Conservation (phyloP, 306 rosid species). For the Castanospermum australe region DNA sequence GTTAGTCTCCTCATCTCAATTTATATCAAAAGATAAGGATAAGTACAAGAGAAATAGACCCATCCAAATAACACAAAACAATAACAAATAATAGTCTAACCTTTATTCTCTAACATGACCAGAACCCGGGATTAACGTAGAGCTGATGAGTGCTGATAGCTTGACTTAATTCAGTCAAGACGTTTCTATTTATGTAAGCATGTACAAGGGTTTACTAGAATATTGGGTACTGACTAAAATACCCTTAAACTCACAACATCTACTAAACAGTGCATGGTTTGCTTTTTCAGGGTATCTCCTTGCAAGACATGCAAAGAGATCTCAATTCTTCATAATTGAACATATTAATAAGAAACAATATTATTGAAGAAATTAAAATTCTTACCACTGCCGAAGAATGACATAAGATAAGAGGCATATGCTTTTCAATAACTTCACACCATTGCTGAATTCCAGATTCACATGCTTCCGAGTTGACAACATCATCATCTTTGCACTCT, state of each 20-base stretch:
- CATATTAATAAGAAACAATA: not conserved
- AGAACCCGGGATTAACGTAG: not conserved
- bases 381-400: constrained; percentile 74
- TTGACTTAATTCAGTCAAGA: not conserved
- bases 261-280: not conserved
- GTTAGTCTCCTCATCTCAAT: too few relatives aligned
- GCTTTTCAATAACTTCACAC: constrained; percentile 82
- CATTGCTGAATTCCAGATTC: constrained; percentile 69
- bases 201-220: not conserved
- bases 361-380: not conserved
- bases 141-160: not conserved
- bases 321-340: not conserved
- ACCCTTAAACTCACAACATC: not conserved
- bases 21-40: too few relatives aligned
- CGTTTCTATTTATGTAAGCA: not conserved
- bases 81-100: too few relatives aligned
- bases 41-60: too few relatives aligned
- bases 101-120: too few relatives aligned
- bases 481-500: constrained; percentile 34
- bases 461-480: constrained; percentile 35
- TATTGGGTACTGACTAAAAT: not conserved
- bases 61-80: too few relatives aligned
- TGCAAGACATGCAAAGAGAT: not conserved
- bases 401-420: constrained; percentile 60
- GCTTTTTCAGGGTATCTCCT: not conserved